Conservation (phyloP, 805 yeast genomes). For the Barnettozyma wickerhamii region DNA sequence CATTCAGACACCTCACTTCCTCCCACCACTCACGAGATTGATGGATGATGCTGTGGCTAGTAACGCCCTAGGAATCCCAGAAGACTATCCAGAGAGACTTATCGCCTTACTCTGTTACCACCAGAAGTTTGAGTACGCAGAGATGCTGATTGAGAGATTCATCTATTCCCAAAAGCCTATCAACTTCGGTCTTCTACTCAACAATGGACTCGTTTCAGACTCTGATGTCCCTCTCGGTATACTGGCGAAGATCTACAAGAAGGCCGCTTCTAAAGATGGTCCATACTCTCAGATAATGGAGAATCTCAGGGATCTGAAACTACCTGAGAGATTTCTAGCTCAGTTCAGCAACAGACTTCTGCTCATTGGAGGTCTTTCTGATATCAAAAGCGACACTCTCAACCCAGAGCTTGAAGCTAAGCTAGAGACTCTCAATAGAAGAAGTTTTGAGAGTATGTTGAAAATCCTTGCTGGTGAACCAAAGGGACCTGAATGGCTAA, state of each 20-base stretch:
- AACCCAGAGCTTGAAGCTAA: constrained; percentile 15
- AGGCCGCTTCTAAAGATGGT: constrained; percentile 1
- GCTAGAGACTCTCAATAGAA: constrained; percentile 9
- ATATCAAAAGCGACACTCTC: constrained; percentile 11
- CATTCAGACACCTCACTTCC: constrained; percentile 13
- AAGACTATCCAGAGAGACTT: constrained; percentile 12
- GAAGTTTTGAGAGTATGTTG: constrained; percentile 15
- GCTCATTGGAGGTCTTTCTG: constrained; percentile 15
- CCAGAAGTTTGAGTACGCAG: constrained; percentile 12
- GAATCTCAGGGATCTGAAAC: constrained; percentile 7
- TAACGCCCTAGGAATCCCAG: constrained; percentile 7
- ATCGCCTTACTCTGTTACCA: constrained; percentile 16
- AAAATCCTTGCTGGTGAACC: constrained; percentile 5
- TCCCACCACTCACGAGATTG: constrained; percentile 10
- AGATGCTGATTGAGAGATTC: constrained; percentile 5
- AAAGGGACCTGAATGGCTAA: constrained; percentile 12
- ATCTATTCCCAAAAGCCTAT: not conserved
- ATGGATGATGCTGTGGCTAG: constrained; percentile 1
- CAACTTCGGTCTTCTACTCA: constrained; percentile 16
- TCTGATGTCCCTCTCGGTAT: constrained; percentile 2
- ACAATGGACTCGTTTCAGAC: constrained; percentile 11
- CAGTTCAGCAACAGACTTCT: constrained; percentile 17
- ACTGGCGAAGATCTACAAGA: constrained; percentile 10
- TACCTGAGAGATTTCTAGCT: constrained; percentile 7
- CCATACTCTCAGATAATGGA: constrained; percentile 9